Conservation (phyloP, 192 early-diverging fungal genomes). For the Endogone sp. region DNA sequence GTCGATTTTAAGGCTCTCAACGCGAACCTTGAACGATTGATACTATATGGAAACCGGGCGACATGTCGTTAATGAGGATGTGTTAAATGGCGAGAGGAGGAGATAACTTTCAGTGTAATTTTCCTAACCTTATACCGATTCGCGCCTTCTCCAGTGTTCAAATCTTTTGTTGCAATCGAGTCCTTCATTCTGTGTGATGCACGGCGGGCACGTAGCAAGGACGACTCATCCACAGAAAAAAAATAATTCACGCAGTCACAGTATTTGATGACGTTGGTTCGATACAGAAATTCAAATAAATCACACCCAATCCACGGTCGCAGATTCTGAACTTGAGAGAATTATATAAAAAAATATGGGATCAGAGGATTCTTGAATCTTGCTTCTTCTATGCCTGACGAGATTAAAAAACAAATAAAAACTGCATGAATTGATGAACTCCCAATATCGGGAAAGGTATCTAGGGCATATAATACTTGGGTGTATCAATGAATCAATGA, state of each 20-base stretch:
- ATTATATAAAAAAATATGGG: no score
- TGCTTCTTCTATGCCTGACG: no score
- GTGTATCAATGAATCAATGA: no score
- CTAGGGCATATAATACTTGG: no score
- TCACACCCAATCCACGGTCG: no score
- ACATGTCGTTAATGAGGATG: conserved; percentile 2
- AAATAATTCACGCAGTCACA: not conserved
- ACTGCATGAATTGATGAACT: no score
- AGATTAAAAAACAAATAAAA: no score
- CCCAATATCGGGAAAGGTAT: no score
- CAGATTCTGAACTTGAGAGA: no score
- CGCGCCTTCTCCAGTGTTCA: conserved; percentile 37
- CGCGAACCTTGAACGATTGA: conserved; percentile 67
- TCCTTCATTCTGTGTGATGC: not conserved
- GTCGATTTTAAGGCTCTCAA: conserved; percentile 82
- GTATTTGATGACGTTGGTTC: not conserved
- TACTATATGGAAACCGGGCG: conserved; percentile 45
- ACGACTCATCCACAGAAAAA: not conserved
- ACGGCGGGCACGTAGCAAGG: not conserved
- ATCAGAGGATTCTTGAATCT: no score
- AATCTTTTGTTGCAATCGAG: conserved; percentile 16
- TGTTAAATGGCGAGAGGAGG: conserved; percentile 14
- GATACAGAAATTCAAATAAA: no score
- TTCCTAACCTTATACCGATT: conserved; percentile 43
- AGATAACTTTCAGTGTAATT: conserved; percentile 31